These are phyloP conservation scores for Mortierella sp. DNA, from an alignment of 371 early-diverging fungal species.

Conservation along the genomic window DNA sequence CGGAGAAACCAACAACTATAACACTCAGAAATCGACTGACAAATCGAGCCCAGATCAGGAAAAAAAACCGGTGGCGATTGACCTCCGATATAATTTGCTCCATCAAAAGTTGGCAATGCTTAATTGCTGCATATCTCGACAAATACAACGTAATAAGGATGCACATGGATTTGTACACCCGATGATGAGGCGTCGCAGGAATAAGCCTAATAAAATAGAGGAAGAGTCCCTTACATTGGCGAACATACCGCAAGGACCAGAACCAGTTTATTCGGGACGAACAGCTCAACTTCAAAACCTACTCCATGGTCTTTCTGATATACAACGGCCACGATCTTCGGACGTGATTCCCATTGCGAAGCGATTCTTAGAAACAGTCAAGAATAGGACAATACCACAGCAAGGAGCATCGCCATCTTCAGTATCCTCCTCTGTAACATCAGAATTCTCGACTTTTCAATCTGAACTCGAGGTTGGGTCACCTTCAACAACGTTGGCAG, in stretches of 20 bases:
- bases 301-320: constrained; percentile 52
- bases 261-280: constrained; percentile 21
- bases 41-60: constrained; percentile 11
- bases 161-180: constrained; percentile 22
- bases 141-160: constrained; percentile 50
- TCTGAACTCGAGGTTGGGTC: constrained; percentile 14
- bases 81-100: constrained; percentile 77
- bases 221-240: not conserved
- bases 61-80: constrained; percentile 68
- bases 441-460: not conserved
- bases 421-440: not conserved
- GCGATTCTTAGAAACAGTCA: constrained; percentile 43
- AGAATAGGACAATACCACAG: constrained; percentile 14
- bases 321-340: constrained; percentile 46
- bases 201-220: constrained; percentile 1
- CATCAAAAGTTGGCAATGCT: constrained; percentile 94
- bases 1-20: constrained; percentile 47
- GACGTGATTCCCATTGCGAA: constrained; percentile 55
- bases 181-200: constrained; percentile 14
- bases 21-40: constrained; percentile 1
- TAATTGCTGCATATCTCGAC: constrained; percentile 84
- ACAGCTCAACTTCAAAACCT: constrained; percentile 38
- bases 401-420: constrained; percentile 3
- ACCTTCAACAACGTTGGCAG: constrained; percentile 17
- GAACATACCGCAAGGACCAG: constrained; percentile 7